Percentiles rank a stretch among this genome's conserved stretches.
Conservation (phyloP, 2,329 filamentous ascomycete species). For the Xylaria sp. region DNA sequence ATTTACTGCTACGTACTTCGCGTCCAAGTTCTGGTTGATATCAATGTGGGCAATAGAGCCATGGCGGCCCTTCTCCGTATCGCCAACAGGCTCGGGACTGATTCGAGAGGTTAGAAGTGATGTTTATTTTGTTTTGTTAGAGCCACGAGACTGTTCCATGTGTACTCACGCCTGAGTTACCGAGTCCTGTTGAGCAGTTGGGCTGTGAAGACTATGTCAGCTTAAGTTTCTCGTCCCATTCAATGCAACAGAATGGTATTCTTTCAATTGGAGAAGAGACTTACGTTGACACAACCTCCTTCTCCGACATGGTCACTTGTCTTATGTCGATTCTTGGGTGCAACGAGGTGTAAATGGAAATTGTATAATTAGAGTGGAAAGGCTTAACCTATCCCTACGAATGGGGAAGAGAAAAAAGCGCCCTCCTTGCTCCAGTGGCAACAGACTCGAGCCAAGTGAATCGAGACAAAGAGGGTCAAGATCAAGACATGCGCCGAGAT, state of each 20-base stretch:
- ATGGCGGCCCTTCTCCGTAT: constrained; percentile 51
- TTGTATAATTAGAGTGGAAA: neutral
- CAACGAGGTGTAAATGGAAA: neutral
- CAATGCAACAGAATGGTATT: neutral
- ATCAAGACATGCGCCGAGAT: neutral
- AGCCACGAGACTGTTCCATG: neutral
- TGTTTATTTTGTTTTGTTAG: neutral
- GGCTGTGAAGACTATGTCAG: constrained; percentile 22
- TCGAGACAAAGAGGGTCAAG: constrained; percentile 9
- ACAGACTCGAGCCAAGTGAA: neutral
- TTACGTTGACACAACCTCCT: constrained; percentile 29
- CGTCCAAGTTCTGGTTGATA: constrained; percentile 59
- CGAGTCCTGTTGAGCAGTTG: constrained; percentile 8
- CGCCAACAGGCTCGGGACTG: constrained; percentile 18
- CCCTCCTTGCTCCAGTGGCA: constrained; percentile 18
- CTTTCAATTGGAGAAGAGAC: neutral
- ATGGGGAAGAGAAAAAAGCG: neutral
- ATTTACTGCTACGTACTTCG: constrained; percentile 52
- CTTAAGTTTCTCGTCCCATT: neutral
- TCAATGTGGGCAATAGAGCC: constrained; percentile 51
- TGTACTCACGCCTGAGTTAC: constrained; percentile 25
- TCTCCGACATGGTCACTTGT: constrained; percentile 28
- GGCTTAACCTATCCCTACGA: neutral
- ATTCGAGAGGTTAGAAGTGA: constrained; percentile 16
- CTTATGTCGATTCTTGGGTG: neutral